Conservation (phyloP, 345 rosid genomes). For the Camelina sativa region DNA sequence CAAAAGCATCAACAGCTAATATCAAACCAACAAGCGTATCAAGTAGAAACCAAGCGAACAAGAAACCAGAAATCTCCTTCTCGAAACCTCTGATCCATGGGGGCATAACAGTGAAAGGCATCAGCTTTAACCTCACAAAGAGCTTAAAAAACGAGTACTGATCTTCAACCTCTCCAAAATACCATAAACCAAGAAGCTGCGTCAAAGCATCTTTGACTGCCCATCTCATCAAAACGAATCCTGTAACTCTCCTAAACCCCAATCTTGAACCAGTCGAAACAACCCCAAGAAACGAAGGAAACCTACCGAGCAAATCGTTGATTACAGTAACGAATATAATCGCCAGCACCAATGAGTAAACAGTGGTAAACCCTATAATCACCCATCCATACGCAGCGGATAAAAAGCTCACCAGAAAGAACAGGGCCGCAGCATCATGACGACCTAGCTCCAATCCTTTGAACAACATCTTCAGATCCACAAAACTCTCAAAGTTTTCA, state of each 20-base stretch:
- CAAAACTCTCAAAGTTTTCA: slow-evolving; percentile 50
- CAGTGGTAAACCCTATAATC: slow-evolving; percentile 80
- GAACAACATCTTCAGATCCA: slow-evolving; percentile 64
- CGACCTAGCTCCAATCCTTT: slow-evolving; percentile 75
- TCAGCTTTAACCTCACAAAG: slow-evolving; percentile 82
- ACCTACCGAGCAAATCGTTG: slow-evolving; percentile 69
- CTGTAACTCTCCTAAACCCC: slow-evolving; percentile 79
- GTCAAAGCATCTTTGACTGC: slow-evolving; percentile 92
- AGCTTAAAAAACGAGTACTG: slow-evolving; percentile 84
- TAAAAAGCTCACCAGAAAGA: slow-evolving; percentile 70
- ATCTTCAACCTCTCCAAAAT: slow-evolving; percentile 86
- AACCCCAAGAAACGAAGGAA: slow-evolving; percentile 55
- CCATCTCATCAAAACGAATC: slow-evolving; percentile 88
- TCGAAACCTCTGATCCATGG: slow-evolving; percentile 87
- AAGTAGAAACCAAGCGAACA: slow-evolving; percentile 78
- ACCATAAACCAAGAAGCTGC: slow-evolving; percentile 87
- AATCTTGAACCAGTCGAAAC: slow-evolving; percentile 79
- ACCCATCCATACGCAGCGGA: slow-evolving; percentile 96
- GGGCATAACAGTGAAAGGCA: slow-evolving; percentile 85
- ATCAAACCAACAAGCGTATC: slow-evolving; percentile 72
- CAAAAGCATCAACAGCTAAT: slow-evolving; percentile 84
- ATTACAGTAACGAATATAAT: slow-evolving; percentile 70
- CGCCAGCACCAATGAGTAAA: slow-evolving; percentile 81
- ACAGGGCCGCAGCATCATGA: slow-evolving; percentile 71
- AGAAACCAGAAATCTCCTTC: slow-evolving; percentile 84